Base-by-base conservation (phyloP, 129 eudicot genomes). In the Solidago caesia region DNA sequence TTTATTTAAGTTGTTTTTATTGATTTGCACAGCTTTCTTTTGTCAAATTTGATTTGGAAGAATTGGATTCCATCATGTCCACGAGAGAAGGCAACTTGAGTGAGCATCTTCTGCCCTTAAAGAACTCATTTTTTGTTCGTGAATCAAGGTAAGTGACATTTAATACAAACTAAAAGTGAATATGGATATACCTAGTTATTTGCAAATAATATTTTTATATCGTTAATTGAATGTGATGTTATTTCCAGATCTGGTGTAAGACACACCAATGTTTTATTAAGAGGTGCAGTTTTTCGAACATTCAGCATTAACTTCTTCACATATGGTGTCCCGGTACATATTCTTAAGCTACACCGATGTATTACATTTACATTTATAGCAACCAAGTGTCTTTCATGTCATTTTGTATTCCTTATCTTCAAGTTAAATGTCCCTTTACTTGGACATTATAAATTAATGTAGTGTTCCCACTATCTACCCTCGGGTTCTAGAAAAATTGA, bases 271-370 rank as follows among this genome's bases (percentile, higher is more conserved):
- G 77, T 85, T 46, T 79, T 85, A 43, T 75, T 85, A 61, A 62
- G 79, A 65, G 82, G 84, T 71, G 77, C 74, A 46, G 84, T 85
- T 63, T 82, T 85, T 57, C 82, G 89, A 71, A 82, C 75, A 82
- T 85, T 85, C 59, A 81, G 84, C 70, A 85, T 85, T 48, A 85
- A 85, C 84, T 85, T 71, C 79, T 85, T 85, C 83, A 85, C 89
- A 46, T 85, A 85, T 62, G 89, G 89, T 44, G 82, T 81, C 60
- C 86, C 89, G 85, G 89, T 85, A 63, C 16, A 47, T 55, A 46
- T 69, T 55, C 55, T 66, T 33, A 44, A 79, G 49, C 47, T 15
- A 64, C 57, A 44, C 13, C 55, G 62, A 9, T 10, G 6, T 64
- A 7, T 51, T 75, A 39, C 44, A 0, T 56, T 39, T 44, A 33